Percentiles rank a stretch among this genome's conserved stretches.
phyloP scores from a whole-genome alignment of 2,329 filamentous ascomycete genomes.

The Aspergillus proliferans region DNA sequence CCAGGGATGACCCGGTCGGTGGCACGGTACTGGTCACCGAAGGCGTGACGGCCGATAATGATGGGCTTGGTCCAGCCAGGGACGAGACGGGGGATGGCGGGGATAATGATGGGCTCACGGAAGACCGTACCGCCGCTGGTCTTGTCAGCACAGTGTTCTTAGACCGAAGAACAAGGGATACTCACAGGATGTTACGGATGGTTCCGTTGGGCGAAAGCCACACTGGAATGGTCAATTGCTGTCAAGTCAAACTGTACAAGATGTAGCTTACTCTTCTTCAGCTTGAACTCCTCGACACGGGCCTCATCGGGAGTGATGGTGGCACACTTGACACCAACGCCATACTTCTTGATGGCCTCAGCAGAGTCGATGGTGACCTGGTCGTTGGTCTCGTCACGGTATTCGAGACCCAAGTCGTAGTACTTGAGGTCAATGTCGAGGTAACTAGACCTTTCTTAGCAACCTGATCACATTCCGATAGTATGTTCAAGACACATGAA shows the following conservation, averaged over 20 bases:
- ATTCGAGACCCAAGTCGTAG: constrained; percentile 88
- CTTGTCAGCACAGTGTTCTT: not conserved
- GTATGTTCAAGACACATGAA: constrained; percentile 1
- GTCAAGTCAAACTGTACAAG: not conserved
- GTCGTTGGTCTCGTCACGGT: constrained; percentile 93
- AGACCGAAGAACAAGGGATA: not conserved
- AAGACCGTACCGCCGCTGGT: constrained; percentile 83
- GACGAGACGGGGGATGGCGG: constrained; percentile 83
- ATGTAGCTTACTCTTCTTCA: constrained; percentile 66
- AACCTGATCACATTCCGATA: constrained; percentile 1
- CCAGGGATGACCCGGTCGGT: constrained; percentile 82
- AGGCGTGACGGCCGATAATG: constrained; percentile 96
- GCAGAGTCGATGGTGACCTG: constrained; percentile 92
- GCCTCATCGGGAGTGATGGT: constrained; percentile 98
- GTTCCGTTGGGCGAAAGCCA: constrained; percentile 98
- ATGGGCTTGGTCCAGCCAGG: constrained; percentile 99
- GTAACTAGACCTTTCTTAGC: constrained; percentile 48
- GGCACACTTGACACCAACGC: constrained; percentile 96
- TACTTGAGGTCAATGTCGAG: constrained; percentile 98
- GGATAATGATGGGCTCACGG: constrained; percentile 97
- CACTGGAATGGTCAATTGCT: constrained; percentile 43
- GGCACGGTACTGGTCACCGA: constrained; percentile 97
- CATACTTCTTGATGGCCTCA: constrained; percentile 98
- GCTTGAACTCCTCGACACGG: constrained; percentile 93
- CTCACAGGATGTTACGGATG: constrained; percentile 58